Conservation (phyloP, 345 rosid genomes). For the Erucastrum elatum region DNA sequence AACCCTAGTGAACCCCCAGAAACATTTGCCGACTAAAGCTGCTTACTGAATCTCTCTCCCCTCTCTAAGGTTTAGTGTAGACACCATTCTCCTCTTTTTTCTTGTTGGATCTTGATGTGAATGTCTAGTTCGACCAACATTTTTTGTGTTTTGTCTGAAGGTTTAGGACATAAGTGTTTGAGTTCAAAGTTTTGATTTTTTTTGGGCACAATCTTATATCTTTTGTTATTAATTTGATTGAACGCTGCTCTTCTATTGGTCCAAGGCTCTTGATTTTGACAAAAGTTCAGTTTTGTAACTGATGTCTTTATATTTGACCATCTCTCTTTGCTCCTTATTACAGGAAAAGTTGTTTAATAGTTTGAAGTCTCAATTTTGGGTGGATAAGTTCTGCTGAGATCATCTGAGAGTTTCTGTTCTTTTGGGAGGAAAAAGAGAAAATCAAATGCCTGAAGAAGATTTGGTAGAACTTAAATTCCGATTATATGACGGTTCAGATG, state of each 20-base stretch:
- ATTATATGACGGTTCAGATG: constrained; percentile 86
- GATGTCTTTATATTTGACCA: not conserved
- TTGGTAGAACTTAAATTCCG: constrained; percentile 83
- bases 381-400: constrained; percentile 9
- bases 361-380: constrained; percentile 15
- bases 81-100: not conserved
- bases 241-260: not conserved
- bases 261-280: constrained; percentile 17
- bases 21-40: not conserved
- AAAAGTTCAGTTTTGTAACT: not conserved
- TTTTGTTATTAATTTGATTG: not conserved
- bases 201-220: not conserved
- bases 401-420: constrained; percentile 1
- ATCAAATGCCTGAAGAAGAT: constrained; percentile 80
- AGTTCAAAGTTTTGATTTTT: constrained; percentile 19
- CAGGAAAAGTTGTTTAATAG: not conserved
- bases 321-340: constrained; percentile 1
- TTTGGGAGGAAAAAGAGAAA: constrained; percentile 34
- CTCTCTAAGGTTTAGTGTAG: constrained; percentile 3
- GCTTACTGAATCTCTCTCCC: not conserved
- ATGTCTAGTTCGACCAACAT: not conserved
- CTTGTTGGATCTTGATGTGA: not conserved
- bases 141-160: not conserved
- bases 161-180: constrained; percentile 1
- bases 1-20: not conserved